phyloP scores from a whole-genome alignment of 2,329 filamentous ascomycete genomes.

The Diaporthe sp. region DNA sequence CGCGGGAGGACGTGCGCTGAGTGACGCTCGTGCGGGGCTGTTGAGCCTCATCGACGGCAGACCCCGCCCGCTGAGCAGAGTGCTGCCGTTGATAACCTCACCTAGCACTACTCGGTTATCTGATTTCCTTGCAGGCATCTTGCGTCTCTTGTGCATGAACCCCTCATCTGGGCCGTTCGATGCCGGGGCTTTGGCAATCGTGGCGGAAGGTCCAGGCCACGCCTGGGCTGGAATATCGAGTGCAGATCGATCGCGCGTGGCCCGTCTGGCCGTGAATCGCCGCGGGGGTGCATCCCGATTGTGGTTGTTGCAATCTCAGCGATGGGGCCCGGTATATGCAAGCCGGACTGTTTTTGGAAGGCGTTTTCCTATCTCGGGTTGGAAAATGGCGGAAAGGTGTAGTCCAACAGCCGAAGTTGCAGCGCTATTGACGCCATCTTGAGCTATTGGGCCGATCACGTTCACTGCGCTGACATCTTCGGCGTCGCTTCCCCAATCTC shows the following conservation, averaged over 20 bases:
- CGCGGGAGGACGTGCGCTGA: slow-evolving; percentile 25
- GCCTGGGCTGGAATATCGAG: not conserved
- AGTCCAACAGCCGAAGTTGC: slow-evolving; percentile 10
- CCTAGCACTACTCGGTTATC: not conserved
- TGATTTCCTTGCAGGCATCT: not conserved
- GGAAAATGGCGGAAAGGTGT: not conserved
- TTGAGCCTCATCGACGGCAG: slow-evolving; percentile 23
- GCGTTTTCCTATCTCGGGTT: not conserved
- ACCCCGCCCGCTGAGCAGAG: not conserved
- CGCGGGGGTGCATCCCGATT: not conserved
- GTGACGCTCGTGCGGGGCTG: slow-evolving; percentile 7
- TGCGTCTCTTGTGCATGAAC: not conserved
- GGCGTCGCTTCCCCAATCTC: not conserved
- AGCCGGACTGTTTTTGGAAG: slow-evolving; percentile 12
- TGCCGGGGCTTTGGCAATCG: not conserved
- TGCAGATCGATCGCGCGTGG: not conserved
- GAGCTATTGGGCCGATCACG: slow-evolving; percentile 5
- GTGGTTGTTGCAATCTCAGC: not conserved
- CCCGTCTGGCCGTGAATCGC: not conserved
- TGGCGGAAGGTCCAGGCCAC: not conserved
- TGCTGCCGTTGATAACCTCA: slow-evolving; percentile 1
- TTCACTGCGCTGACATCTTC: not conserved
- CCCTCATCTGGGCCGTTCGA: not conserved
- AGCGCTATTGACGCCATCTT: slow-evolving; percentile 16
- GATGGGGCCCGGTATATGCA: not conserved